Percentiles rank a stretch among this genome's conserved stretches.
Evolutionary conservation across 2,329 filamentous ascomycete species (phyloP).

Genomic region (Fonsecaea pugnacius): DNA sequence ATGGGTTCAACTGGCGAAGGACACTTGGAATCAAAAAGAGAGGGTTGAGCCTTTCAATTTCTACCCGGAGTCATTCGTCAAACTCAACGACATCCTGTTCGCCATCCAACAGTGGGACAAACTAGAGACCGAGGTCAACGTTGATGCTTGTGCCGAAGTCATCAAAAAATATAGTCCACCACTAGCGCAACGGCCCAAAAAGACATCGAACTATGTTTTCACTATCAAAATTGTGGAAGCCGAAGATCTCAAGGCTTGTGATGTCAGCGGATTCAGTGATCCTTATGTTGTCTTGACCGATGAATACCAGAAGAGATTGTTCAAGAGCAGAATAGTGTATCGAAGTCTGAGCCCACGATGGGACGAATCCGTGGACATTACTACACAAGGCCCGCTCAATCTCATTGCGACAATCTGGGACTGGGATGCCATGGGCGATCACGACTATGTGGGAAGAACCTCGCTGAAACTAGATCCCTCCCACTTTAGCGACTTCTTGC

Average conservation of each 20-base stretch:
- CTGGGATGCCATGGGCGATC: conserved; percentile 94
- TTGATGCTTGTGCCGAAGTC: conserved; percentile 84
- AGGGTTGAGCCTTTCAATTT: conserved; percentile 97
- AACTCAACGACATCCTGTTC: conserved; percentile 96
- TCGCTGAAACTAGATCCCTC: conserved; percentile 97
- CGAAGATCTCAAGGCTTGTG: conserved; percentile 97
- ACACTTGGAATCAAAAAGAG: conserved; percentile 88
- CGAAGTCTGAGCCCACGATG: conserved; percentile 89
- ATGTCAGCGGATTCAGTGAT: conserved; percentile 90
- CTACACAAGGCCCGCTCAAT: conserved; percentile 86
- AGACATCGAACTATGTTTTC: conserved; percentile 89
- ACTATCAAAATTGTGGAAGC: conserved; percentile 98
- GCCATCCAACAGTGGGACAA: conserved; percentile 90
- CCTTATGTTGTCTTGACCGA: conserved; percentile 96
- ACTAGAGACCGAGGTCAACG: conserved; percentile 85
- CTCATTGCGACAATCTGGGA: conserved; percentile 98
- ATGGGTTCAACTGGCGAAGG: conserved; percentile 90
- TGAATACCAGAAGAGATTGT: conserved; percentile 94
- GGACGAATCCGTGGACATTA: conserved; percentile 97
- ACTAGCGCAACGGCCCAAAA: conserved; percentile 67
- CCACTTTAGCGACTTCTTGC: conserved; percentile 94
- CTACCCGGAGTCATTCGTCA: conserved; percentile 80
- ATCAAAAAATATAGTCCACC: conserved; percentile 76
- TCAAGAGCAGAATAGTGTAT: conserved; percentile 91
- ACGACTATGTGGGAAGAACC: conserved; percentile 96